Percentiles rank a stretch among this genome's conserved stretches.
These are phyloP conservation scores for Passalora sequoiae DNA, from an alignment of 2,329 filamentous ascomycete species.

Conservation along the genomic window DNA sequence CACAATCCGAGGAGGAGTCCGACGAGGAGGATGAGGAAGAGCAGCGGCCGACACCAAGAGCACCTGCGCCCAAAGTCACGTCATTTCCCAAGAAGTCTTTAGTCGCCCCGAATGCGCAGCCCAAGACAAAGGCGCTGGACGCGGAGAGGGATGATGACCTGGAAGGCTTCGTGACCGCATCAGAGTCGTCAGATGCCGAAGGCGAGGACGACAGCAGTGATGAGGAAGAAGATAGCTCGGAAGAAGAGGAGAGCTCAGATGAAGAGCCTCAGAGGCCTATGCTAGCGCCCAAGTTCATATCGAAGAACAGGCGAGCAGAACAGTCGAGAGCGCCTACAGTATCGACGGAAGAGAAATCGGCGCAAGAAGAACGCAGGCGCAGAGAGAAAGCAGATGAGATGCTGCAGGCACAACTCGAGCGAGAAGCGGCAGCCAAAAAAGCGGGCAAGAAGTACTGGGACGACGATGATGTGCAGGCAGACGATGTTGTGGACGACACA, in stretches of 20 bases:
- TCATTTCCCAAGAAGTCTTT: conserved; percentile 42
- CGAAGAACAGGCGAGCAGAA: conserved; percentile 54
- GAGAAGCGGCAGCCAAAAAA: conserved; percentile 68
- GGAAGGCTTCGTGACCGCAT: conserved; percentile 58
- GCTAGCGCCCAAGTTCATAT: conserved; percentile 62
- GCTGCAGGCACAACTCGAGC: conserved; percentile 82
- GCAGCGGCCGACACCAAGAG: conserved; percentile 34
- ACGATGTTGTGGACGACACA: conserved; percentile 77
- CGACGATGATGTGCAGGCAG: conserved; percentile 58
- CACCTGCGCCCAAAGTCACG: conserved; percentile 41
- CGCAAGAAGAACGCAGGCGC: conserved; percentile 52
- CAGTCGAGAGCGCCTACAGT: conserved; percentile 30
- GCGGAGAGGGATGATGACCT: conserved; percentile 33
- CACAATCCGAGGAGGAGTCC: conserved; percentile 37
- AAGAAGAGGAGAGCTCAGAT: conserved; percentile 55
- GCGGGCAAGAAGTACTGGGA: conserved; percentile 84
- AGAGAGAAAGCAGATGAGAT: conserved; percentile 71
- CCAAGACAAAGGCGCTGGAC: conserved; percentile 27
- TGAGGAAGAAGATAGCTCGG: conserved; percentile 42
- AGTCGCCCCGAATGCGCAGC: conserved; percentile 31
- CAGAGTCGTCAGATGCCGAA: conserved; percentile 36
- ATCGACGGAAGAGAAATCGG: conserved; percentile 40
- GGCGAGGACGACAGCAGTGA: conserved; percentile 36
- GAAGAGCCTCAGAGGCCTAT: conserved; percentile 55
- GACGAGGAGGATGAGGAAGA: conserved; percentile 46